Base-by-base conservation (phyloP, 176 grass and related monocot species). In the Themeda triandra region DNA sequence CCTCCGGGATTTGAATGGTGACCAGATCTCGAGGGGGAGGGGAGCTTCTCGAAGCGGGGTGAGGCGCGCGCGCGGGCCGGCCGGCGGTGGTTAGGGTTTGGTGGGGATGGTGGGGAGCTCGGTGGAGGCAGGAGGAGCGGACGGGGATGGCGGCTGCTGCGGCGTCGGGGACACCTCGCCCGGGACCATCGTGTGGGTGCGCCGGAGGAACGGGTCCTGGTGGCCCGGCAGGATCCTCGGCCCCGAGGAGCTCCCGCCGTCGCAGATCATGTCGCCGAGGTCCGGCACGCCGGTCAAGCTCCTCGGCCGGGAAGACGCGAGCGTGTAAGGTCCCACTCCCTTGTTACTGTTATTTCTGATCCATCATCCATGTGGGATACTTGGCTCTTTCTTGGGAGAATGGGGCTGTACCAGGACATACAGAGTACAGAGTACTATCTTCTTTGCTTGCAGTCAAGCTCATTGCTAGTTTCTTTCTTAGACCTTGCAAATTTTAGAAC, bases 201-300 rank as follows among this genome's bases (percentile, higher is more conserved):
- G 93, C n/a, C 89, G 96, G 80, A 86, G 96, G 87, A 98, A 98
- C 59, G 96, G 96, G 23, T 98, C 96, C 1, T 98, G 96, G 96
- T 98, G 96, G 96, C 96, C 96, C 4, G 93, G 96, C 58, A 89
- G 96, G 89, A 98, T 98, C 83, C 89, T 98, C 24, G 93, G 93
- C 18, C 86, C 90, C 0, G 87, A 92, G 29, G 96, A 98, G 78
- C 91, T 98, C 19, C 92, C 93, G 75, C 93, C 88, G 77, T 95
- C 96, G 73, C 96, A 95, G 85, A 89, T 96, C 86, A 92, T 98
- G 91, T 98, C 96, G 60, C 93, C 95, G 8, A 94, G 96, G 87
- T 98, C 96, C 25, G 96, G 96, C 40, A 98, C 96, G 67, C 93
- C 96, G 37, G 96, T 98, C 67, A 98, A 98, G 87, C 96, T 98